Evolutionary conservation across 2,329 filamentous ascomycete genomes (phyloP).

Genomic region (Aspergillus fumigatus): DNA sequence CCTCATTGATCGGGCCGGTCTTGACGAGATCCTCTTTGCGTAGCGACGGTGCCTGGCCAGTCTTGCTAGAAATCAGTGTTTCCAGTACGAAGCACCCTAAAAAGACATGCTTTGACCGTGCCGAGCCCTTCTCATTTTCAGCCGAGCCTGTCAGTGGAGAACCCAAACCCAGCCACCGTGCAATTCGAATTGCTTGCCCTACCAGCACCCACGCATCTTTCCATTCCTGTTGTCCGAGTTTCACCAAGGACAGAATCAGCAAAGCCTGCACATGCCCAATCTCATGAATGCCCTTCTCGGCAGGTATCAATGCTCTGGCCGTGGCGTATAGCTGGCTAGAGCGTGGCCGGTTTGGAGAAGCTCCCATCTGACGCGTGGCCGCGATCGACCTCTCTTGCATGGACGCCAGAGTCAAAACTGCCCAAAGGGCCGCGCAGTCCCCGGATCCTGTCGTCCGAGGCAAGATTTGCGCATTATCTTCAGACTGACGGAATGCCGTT

Average conservation of each 20-base stretch:
- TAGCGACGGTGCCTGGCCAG: constrained; percentile 44
- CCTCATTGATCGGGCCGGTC: constrained; percentile 53
- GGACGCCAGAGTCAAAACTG: constrained; percentile 54
- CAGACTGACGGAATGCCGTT: constrained; percentile 38
- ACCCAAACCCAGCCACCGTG: constrained; percentile 23
- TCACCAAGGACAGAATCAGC: constrained; percentile 58
- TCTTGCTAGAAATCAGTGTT: constrained; percentile 45
- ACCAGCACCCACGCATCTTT: constrained; percentile 60
- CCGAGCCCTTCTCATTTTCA: constrained; percentile 29
- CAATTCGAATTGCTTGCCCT: constrained; percentile 58
- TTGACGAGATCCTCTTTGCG: constrained; percentile 48
- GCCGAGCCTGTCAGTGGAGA: constrained; percentile 38
- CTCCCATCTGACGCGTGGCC: constrained; percentile 16
- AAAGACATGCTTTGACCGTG: constrained; percentile 42
- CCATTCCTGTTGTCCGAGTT: constrained; percentile 56
- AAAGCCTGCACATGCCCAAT: constrained; percentile 53
- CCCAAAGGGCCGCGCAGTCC: constrained; percentile 57
- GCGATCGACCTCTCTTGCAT: constrained; percentile 46
- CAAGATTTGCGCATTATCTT: constrained; percentile 22
- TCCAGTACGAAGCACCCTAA: constrained; percentile 53
- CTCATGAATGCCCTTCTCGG: constrained; percentile 45
- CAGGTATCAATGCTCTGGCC: constrained; percentile 40
- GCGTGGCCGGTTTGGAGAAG: constrained; percentile 12
- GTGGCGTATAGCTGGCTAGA: constrained; percentile 43
- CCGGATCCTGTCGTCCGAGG: constrained; percentile 33